Percentiles rank a stretch among this genome's conserved stretches.
Evolutionary conservation across 2,329 filamentous ascomycete species (phyloP).

Genomic region (Neofusicoccum cordaticola): DNA sequence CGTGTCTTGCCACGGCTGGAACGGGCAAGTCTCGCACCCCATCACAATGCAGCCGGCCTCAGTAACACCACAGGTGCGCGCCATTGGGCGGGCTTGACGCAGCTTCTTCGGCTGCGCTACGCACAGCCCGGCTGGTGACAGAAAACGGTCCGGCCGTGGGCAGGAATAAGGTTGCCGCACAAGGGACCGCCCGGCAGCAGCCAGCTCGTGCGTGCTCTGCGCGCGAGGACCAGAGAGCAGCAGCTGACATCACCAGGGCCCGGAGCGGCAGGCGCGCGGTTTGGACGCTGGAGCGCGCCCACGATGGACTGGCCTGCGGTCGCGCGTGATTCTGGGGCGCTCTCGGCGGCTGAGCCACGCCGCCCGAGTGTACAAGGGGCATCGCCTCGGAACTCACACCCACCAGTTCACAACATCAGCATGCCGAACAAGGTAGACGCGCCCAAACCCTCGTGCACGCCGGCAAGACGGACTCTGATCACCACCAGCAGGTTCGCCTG

Average conservation of each 20-base stretch:
- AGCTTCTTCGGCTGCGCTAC: not conserved
- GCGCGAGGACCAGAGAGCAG: not conserved
- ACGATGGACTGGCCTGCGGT: too few relatives aligned
- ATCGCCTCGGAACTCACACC: conserved; percentile 2
- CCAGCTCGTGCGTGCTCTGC: not conserved
- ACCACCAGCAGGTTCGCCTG: conserved; percentile 13
- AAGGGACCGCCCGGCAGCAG: not conserved
- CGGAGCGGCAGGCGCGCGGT: too few relatives aligned
- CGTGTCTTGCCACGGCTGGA: not conserved
- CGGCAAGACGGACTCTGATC: conserved; percentile 4
- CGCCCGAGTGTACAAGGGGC: conserved; percentile 7
- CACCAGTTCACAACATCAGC: not conserved
- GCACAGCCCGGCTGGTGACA: conserved; percentile 6
- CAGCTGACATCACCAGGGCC: not conserved
- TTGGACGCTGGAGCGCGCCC: too few relatives aligned
- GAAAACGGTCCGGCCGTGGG: conserved; percentile 8
- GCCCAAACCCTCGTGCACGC: not conserved
- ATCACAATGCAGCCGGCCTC: not conserved
- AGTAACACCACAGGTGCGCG: not conserved
- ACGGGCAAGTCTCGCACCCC: not conserved
- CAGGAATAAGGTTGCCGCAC: not conserved
- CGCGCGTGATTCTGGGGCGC: conserved; percentile 6
- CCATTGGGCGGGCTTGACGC: not conserved
- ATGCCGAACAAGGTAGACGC: conserved; percentile 14
- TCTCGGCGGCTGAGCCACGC: not conserved